Percentiles rank a stretch among this genome's conserved stretches.
Conservation (phyloP, 495 filamentous ascomycete genomes). For the Lepraria neglecta region DNA sequence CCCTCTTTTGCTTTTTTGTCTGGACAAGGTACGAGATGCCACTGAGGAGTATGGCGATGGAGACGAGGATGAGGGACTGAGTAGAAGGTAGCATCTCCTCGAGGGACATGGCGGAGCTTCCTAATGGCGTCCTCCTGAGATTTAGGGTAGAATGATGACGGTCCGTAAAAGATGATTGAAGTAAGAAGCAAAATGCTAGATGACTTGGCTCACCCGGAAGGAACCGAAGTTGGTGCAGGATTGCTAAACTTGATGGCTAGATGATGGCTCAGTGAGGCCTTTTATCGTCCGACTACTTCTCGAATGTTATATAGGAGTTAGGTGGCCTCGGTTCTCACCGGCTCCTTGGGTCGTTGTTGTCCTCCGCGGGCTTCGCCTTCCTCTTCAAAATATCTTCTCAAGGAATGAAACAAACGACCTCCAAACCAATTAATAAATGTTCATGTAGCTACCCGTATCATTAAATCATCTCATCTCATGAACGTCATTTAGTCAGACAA, state of each 20-base stretch:
- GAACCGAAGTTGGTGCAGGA: too few species aligned
- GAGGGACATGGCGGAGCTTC: neutral
- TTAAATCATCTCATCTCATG: neutral
- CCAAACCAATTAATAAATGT: neutral
- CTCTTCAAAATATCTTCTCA: too few species aligned
- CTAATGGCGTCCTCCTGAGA: neutral
- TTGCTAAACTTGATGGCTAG: too few species aligned
- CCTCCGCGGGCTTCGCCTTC: too few species aligned
- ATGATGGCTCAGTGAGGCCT: too few species aligned
- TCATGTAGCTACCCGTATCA: neutral
- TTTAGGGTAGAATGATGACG: neutral
- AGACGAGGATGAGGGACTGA: conserved; percentile 7
- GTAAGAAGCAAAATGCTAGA: neutral
- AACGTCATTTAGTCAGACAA: neutral
- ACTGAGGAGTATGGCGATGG: conserved; percentile 19
- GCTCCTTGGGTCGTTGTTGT: too few species aligned
- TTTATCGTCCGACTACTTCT: too few species aligned
- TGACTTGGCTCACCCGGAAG: neutral
- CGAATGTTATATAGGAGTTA: too few species aligned
- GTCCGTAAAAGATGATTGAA: neutral
- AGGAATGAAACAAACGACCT: too few species aligned
- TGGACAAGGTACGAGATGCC: conserved; percentile 28
- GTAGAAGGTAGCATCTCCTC: conserved; percentile 2
- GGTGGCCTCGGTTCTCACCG: too few species aligned
- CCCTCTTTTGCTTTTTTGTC: conserved; percentile 26